Base-by-base conservation (phyloP, 257 asterid species). In the Nicotiana benthamiana region DNA sequence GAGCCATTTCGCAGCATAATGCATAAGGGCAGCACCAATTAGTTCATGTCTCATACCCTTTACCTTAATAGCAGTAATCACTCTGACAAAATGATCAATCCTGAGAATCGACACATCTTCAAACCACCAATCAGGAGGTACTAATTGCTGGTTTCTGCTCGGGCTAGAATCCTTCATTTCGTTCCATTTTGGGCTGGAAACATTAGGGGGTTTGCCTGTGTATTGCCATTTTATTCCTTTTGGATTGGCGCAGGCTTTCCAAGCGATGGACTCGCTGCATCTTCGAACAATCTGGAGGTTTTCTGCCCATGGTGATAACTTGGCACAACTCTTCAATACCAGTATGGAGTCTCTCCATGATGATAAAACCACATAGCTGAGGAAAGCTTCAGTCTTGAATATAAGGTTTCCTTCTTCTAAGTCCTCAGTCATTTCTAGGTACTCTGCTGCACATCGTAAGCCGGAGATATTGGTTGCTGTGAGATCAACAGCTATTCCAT, bases 231-330 rank as follows among this genome's bases (percentile, higher is more conserved):
- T 86, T 77, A 95, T 95, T 5, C 99, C 99, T 79, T 93, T 95
- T 0, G 99, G 99, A 75, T 95, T 95, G 7, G 99, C 97, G 54
- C 99, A 93, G 43, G 99, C 98, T 80, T 95, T 95, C 99, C 98
- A 95, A 0, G 99, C 99, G 30, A 95, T 95, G 0, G 99, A 95
- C 81, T 95, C 99, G 51, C 99, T 91, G 79, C 98, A 95, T 72
- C 98, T 86, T 28, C 99, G 62, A 5, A 95, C 97, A 28, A 95
- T 95, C 22, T 95, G 99, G 81, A 95, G 98, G 63, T 93, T 93
- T 80, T 95, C 98, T 0, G 99, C 97, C 99, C 99, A 95, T 0
- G 97, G 99, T 0, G 98, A 91, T 20, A n/a, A 89, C 82, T 89
- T 89, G 81, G 93, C 98, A 68, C 97, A 88, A 82, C 85, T 91